phyloP scores from a whole-genome alignment of 1,284 basidiomycete species.

The Tilletia walkeri region DNA sequence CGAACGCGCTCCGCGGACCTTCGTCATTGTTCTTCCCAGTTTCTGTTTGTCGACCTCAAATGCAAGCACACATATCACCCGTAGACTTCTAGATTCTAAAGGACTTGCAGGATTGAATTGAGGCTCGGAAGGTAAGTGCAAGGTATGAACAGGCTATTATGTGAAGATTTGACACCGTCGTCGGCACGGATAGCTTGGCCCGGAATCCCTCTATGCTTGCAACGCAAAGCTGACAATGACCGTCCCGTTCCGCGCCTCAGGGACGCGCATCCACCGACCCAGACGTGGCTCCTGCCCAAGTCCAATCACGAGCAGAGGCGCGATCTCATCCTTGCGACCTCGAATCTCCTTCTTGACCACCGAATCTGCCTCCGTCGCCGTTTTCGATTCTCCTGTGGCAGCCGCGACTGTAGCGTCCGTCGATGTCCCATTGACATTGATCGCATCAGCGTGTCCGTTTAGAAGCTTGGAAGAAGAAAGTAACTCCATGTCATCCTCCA shows the following conservation, averaged over 20 bases:
- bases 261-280: constrained; percentile 80
- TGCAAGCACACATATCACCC: no score
- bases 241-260: constrained; percentile 72
- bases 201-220: no score
- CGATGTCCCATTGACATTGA: not conserved
- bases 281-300: constrained; percentile 82
- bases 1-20: no score
- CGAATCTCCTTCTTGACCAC: constrained; percentile 15
- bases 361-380: not conserved
- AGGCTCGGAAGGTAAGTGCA: no score
- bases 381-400: not conserved
- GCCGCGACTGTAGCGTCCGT: not conserved
- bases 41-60: no score
- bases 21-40: not conserved
- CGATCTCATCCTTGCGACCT: constrained; percentile 11
- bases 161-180: no score
- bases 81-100: no score
- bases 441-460: not conserved
- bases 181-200: no score
- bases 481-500: not conserved
- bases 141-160: no score
- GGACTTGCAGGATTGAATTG: no score
- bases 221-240: constrained; percentile 61
- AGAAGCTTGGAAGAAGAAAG: not conserved
- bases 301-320: constrained; percentile 69